Conservation (phyloP, 495 filamentous ascomycete genomes). For the Penicillium steckii region DNA sequence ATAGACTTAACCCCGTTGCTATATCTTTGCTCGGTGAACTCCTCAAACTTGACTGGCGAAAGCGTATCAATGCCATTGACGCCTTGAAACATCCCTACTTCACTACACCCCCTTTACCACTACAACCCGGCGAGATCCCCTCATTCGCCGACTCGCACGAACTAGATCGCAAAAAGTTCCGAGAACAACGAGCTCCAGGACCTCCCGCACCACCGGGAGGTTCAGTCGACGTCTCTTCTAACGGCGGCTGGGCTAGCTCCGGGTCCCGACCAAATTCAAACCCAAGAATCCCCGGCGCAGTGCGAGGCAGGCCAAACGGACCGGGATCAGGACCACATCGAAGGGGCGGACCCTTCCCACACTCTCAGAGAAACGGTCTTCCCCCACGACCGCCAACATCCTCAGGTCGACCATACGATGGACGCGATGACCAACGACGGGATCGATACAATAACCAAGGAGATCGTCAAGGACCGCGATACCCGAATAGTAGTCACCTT, state of each 20-base stretch:
- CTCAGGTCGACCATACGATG: constrained; percentile 31
- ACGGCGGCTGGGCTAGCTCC: constrained; percentile 54
- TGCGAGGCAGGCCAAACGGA: constrained; percentile 25
- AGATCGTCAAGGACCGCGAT: constrained; percentile 22
- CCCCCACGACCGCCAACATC: constrained; percentile 40
- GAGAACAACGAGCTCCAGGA: constrained; percentile 70
- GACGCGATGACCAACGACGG: constrained; percentile 30
- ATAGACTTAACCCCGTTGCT: constrained; percentile 45
- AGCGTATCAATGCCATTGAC: constrained; percentile 90
- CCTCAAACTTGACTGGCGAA: constrained; percentile 83
- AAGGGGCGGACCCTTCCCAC: constrained; percentile 23
- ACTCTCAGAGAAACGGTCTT: constrained; percentile 31
- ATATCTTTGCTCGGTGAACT: constrained; percentile 80
- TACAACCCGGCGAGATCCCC: constrained; percentile 78
- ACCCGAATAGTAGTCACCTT: constrained; percentile 26
- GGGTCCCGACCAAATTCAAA: constrained; percentile 31
- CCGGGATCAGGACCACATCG: constrained; percentile 8
- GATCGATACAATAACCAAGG: constrained; percentile 25
- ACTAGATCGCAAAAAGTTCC: constrained; percentile 84
- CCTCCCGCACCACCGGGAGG: constrained; percentile 90
- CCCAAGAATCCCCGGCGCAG: constrained; percentile 35
- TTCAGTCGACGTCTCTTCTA: constrained; percentile 74
- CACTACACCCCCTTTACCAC: constrained; percentile 70
- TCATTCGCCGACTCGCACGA: constrained; percentile 94
- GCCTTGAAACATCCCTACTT: constrained; percentile 94